These are phyloP conservation scores for Ophiocytium majus DNA, from an alignment of 352 stramenopile genomes.

Conservation along the genomic window DNA sequence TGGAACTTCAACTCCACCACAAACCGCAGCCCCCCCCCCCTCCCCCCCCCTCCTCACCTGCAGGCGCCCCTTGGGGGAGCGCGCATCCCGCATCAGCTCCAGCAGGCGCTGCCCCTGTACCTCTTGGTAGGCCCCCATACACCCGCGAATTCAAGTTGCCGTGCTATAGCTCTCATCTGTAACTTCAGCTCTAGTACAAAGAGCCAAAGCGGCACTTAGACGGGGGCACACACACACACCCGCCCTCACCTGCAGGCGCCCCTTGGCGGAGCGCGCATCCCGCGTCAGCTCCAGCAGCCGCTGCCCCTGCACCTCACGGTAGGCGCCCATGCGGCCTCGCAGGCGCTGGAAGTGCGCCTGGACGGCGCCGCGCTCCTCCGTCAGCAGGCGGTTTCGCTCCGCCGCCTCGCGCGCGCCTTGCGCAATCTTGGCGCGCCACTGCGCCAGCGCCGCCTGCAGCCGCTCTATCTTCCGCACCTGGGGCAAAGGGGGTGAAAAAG, in stretches of 20 bases:
- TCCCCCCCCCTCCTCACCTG: not conserved
- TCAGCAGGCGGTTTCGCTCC: constrained; percentile 78
- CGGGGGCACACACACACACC: not conserved
- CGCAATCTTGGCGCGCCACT: constrained; percentile 79
- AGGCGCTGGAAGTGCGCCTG: constrained; percentile 68
- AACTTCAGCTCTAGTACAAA: not conserved
- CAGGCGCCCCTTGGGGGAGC: constrained; percentile 70
- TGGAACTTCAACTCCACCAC: not conserved
- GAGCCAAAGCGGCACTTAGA: too few relatives aligned
- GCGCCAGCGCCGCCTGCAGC: constrained; percentile 76
- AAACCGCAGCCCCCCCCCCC: not conserved
- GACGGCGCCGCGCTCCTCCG: constrained; percentile 81
- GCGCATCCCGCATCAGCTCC: constrained; percentile 73
- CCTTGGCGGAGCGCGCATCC: constrained; percentile 71
- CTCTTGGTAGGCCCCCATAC: constrained; percentile 58
- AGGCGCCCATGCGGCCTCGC: constrained; percentile 79
- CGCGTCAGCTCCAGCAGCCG: constrained; percentile 74
- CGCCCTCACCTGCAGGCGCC: constrained; percentile 59
- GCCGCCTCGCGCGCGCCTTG: constrained; percentile 79
- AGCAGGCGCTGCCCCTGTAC: constrained; percentile 72
- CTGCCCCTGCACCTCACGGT: constrained; percentile 68
- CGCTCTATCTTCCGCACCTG: constrained; percentile 89
- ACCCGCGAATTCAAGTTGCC: not conserved
- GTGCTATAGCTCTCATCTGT: too few relatives aligned
- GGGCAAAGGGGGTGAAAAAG: constrained; percentile 62